Evolutionary conservation across 139 green algal species (phyloP).

Genomic region (Micractinium conductrix): DNA sequence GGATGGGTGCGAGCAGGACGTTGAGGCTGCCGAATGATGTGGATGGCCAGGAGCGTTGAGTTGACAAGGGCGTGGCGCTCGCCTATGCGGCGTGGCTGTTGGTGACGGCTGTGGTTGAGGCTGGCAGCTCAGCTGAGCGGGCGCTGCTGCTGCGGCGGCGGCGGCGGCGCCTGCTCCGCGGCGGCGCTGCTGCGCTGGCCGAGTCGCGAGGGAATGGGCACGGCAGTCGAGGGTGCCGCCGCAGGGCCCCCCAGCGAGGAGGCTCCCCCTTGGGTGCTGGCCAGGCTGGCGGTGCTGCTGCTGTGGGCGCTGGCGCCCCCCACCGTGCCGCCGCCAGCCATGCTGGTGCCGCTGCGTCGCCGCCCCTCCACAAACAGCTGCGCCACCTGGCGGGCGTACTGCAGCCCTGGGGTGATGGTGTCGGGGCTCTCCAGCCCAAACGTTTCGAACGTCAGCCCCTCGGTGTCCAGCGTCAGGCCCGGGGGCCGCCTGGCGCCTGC

Average conservation of each 20-base stretch:
- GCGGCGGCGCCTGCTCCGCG: background rate
- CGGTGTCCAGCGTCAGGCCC: background rate
- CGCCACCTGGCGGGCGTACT: constrained; percentile 42
- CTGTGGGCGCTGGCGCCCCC: background rate
- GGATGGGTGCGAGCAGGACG: no score
- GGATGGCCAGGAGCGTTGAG: no score
- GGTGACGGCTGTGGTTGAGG: no score
- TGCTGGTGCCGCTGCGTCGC: background rate
- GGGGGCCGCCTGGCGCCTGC: constrained; percentile 7
- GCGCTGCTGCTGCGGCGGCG: no score
- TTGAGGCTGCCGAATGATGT: no score
- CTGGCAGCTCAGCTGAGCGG: no score
- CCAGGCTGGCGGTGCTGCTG: background rate
- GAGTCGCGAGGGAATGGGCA: no score
- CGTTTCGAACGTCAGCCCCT: constrained; percentile 15
- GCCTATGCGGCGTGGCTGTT: no score
- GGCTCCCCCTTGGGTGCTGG: background rate
- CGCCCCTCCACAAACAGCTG: constrained; percentile 47
- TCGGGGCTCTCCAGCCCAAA: constrained; percentile 16
- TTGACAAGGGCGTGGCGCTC: no score
- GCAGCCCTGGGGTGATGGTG: constrained; percentile 34
- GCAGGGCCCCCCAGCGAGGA: no score
- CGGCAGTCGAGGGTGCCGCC: no score
- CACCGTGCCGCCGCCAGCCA: background rate
- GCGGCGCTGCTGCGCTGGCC: background rate